Conservation (phyloP, 805 yeast species). For the Candida caryicola region DNA sequence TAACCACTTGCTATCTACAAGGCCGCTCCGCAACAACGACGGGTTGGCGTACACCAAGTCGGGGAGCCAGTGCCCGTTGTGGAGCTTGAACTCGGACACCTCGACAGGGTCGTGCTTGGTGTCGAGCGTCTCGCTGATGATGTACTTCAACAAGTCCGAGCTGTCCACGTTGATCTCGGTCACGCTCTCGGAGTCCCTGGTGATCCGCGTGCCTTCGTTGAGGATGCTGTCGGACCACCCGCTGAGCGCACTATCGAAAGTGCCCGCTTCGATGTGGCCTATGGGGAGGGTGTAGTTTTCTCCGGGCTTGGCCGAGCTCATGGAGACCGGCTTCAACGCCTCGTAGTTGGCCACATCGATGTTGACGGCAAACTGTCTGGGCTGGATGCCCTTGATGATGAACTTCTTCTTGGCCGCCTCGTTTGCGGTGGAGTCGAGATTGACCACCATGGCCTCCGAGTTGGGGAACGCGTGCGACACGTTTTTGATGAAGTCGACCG, state of each 20-base stretch:
- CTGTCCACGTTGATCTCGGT: slow-evolving; percentile 29
- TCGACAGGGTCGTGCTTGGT: slow-evolving; percentile 21
- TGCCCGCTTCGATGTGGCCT: slow-evolving; percentile 36
- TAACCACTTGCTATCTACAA: slow-evolving; percentile 37
- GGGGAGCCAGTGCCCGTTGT: slow-evolving; percentile 41
- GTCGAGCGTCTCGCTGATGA: slow-evolving; percentile 26
- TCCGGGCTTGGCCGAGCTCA: slow-evolving; percentile 10
- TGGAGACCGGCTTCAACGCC: slow-evolving; percentile 29
- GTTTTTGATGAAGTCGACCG: slow-evolving; percentile 94
- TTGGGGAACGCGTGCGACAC: slow-evolving; percentile 85
- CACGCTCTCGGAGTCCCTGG: slow-evolving; percentile 14
- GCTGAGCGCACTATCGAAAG: slow-evolving; percentile 28
- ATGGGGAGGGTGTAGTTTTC: slow-evolving; percentile 24
- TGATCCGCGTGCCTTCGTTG: slow-evolving; percentile 19
- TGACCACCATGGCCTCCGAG: slow-evolving; percentile 91
- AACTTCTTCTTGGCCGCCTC: slow-evolving; percentile 65
- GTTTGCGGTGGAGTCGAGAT: slow-evolving; percentile 42
- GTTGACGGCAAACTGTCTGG: slow-evolving; percentile 60
- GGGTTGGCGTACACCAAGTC: slow-evolving; percentile 42
- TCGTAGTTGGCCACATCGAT: slow-evolving; percentile 44
- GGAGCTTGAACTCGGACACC: slow-evolving; percentile 30
- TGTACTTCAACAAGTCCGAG: slow-evolving; percentile 32
- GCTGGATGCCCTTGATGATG: slow-evolving; percentile 91
- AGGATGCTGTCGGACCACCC: slow-evolving; percentile 22
- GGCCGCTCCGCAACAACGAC: slow-evolving; percentile 31